Percentiles rank a stretch among this genome's conserved stretches.
phyloP scores from a whole-genome alignment of 768 basidiomycete species.

The Mycena alexandri region DNA sequence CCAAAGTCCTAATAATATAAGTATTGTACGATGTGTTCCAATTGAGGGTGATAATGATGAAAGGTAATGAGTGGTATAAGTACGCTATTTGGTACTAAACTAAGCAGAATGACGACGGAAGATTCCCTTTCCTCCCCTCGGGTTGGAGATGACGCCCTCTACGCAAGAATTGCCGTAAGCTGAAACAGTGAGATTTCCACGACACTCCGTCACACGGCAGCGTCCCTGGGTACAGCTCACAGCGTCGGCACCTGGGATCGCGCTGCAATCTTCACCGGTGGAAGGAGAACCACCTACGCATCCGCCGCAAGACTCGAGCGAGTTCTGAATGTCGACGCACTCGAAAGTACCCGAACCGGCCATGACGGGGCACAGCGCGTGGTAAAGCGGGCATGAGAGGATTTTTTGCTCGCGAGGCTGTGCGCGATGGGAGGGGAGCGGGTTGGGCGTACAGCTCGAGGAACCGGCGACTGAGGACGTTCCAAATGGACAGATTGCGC shows the following conservation, averaged over 20 bases:
- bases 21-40: too few species aligned
- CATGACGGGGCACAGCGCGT: neutral
- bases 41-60: too few species aligned
- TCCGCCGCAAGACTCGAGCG: constrained; percentile 11
- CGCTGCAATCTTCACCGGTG: constrained; percentile 2
- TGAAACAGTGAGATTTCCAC: neutral
- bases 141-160: too few species aligned
- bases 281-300: neutral
- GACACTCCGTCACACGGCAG: neutral
- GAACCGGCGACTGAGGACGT: neutral
- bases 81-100: too few species aligned
- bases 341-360: neutral
- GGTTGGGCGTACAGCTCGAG: neutral
- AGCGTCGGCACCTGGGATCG: neutral
- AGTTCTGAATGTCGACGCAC: neutral
- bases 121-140: too few species aligned
- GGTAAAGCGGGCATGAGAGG: neutral
- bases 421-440: neutral
- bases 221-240: neutral
- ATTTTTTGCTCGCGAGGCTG: neutral
- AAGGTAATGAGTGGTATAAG: too few species aligned
- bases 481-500: neutral
- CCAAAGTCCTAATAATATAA: too few species aligned
- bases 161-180: neutral
- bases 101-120: too few species aligned